Percentiles rank a stretch among this genome's conserved stretches.
These are phyloP conservation scores for Mycena epipterygia DNA, from an alignment of 768 basidiomycete species.

Conservation along the genomic window DNA sequence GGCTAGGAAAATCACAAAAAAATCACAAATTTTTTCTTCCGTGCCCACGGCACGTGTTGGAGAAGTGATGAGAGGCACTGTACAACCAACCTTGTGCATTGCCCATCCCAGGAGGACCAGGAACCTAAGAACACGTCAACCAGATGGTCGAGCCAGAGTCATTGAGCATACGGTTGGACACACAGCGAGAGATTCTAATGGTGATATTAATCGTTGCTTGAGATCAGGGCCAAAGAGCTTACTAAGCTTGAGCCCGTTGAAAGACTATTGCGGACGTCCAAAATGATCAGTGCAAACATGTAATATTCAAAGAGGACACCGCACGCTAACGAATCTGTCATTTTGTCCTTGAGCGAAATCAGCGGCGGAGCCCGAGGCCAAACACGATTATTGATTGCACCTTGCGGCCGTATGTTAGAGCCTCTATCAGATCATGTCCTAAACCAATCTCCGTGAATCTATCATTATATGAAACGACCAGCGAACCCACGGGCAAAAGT, in stretches of 20 bases:
- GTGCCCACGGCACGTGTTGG: too few species aligned
- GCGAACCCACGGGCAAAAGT: not conserved
- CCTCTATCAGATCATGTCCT: not conserved
- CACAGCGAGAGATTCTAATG: not conserved
- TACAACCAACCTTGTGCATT: not conserved
- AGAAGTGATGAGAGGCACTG: too few species aligned
- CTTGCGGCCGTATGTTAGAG: not conserved
- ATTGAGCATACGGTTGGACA: not conserved
- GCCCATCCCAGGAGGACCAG: not conserved
- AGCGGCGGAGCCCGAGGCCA: not conserved
- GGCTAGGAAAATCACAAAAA: too few species aligned
- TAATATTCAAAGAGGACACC: not conserved
- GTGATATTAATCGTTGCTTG: not conserved
- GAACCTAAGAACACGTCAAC: not conserved
- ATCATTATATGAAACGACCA: not conserved
- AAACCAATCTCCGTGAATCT: not conserved
- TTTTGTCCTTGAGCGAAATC: not conserved
- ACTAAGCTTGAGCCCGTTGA: not conserved
- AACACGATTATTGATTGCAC: not conserved
- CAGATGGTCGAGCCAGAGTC: too few species aligned
- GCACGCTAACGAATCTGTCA: not conserved
- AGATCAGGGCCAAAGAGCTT: not conserved
- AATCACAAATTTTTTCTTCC: too few species aligned
- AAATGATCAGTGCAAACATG: not conserved
- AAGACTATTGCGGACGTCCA: not conserved